Evolutionary conservation across 768 basidiomycete genomes (phyloP).

Genomic region (Asterophora parasitica): DNA sequence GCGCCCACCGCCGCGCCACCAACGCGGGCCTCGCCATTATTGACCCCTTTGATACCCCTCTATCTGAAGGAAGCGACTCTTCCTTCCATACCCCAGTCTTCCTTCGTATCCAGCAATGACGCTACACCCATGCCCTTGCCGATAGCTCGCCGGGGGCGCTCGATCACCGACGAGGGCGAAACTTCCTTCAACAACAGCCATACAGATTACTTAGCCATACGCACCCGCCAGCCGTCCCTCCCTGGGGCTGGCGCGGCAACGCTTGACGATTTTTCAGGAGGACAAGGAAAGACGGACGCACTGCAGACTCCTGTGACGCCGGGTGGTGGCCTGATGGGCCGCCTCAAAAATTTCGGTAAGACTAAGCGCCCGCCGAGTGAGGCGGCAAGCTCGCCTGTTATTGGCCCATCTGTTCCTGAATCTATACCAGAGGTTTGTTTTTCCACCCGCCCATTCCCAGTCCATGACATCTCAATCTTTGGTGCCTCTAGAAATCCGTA

Average conservation of each 20-base stretch:
- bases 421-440: constrained; percentile 19
- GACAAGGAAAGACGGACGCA: constrained; percentile 28
- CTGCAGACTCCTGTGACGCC: constrained; percentile 47
- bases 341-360: constrained; percentile 73
- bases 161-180: constrained; percentile 38
- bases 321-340: constrained; percentile 68
- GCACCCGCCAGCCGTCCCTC: constrained; percentile 42
- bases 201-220: constrained; percentile 51
- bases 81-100: constrained; percentile 41
- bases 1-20: constrained; percentile 43
- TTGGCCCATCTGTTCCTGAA: constrained; percentile 20
- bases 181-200: constrained; percentile 18
- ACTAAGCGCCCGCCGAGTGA: constrained; percentile 35
- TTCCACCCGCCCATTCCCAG: too few relatives aligned
- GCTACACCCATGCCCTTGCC: constrained; percentile 28
- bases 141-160: constrained; percentile 28
- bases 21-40: constrained; percentile 47
- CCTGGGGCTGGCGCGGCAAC: constrained; percentile 30
- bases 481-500: neutral
- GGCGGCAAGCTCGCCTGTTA: constrained; percentile 22
- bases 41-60: constrained; percentile 57
- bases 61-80: constrained; percentile 23
- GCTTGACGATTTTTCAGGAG: constrained; percentile 46
- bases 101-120: constrained; percentile 23
- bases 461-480: too few relatives aligned